Conservation (phyloP, 257 asterid species). For the Solanum gandarillasii region DNA sequence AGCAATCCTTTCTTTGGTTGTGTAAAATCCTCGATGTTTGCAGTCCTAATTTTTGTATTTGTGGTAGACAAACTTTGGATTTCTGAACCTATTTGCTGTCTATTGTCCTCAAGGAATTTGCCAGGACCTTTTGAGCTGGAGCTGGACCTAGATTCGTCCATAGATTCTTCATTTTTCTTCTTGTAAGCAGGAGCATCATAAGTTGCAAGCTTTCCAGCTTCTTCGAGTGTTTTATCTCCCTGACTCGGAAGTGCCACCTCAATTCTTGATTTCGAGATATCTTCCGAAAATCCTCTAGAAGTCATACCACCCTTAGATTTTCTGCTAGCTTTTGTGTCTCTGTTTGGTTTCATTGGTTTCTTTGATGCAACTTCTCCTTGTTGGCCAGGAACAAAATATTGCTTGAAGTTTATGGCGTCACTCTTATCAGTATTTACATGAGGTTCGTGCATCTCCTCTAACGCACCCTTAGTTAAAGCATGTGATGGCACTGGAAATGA, state of each 20-base stretch:
- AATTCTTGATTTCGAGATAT: conserved; percentile 2
- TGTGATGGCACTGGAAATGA: neutral
- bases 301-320: neutral
- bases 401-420: conserved; percentile 43
- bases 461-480: neutral
- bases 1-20: conserved; percentile 28
- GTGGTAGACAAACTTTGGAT: conserved; percentile 3
- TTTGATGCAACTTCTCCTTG: conserved; percentile 17
- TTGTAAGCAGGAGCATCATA: conserved; percentile 9
- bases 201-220: conserved; percentile 13
- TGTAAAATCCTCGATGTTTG: conserved; percentile 12
- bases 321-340: neutral
- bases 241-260: conserved; percentile 10
- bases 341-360: neutral
- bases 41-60: conserved; percentile 5
- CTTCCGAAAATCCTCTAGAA: neutral
- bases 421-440: conserved; percentile 18
- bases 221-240: conserved; percentile 8
- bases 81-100: conserved; percentile 13
- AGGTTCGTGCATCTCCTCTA: conserved; percentile 12
- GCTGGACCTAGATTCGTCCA: conserved; percentile 20
- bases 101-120: conserved; percentile 9
- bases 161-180: conserved; percentile 17
- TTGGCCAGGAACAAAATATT: conserved; percentile 36
- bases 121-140: conserved; percentile 14